Percentiles rank a stretch among this genome's conserved stretches.
These are phyloP conservation scores for Cryphonectria naterciae DNA, from an alignment of 2,329 filamentous ascomycete species.

Conservation along the genomic window DNA sequence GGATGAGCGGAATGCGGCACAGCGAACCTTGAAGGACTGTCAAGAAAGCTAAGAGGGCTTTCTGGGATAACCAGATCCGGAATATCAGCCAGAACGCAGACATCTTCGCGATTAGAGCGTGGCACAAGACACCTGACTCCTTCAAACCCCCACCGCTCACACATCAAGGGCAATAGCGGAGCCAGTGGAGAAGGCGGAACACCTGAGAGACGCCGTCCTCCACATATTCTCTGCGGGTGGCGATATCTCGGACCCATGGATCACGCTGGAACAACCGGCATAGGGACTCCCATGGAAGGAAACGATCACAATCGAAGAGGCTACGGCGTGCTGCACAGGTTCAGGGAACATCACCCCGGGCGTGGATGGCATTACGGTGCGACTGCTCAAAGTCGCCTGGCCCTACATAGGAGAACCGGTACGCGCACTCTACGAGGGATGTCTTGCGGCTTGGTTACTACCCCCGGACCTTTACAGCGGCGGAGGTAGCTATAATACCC, in stretches of 20 bases:
- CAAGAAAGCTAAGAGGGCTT: not conserved
- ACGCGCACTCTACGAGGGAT: not conserved
- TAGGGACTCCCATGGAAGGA: not conserved
- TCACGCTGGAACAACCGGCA: not conserved
- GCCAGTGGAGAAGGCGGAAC: not conserved
- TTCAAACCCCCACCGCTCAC: not conserved
- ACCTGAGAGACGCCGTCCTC: not conserved
- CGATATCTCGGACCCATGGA: not conserved
- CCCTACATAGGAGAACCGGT: not conserved
- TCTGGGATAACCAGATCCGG: not conserved
- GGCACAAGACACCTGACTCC: not conserved
- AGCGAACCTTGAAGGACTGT: not conserved
- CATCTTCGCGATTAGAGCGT: not conserved
- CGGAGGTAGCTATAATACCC: not conserved
- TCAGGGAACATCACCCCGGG: not conserved
- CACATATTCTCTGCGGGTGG: not conserved
- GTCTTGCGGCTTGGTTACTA: not conserved
- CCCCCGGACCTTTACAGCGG: not conserved
- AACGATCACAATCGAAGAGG: not conserved
- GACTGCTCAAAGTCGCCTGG: not conserved
- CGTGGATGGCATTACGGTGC: not conserved
- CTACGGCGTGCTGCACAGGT: not conserved
- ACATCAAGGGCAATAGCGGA: not conserved
- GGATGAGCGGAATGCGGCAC: too few species aligned
- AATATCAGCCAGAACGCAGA: not conserved